Base-by-base conservation (phyloP, 1,139 yeast species). In the Candida pseudoviswanathii region DNA sequence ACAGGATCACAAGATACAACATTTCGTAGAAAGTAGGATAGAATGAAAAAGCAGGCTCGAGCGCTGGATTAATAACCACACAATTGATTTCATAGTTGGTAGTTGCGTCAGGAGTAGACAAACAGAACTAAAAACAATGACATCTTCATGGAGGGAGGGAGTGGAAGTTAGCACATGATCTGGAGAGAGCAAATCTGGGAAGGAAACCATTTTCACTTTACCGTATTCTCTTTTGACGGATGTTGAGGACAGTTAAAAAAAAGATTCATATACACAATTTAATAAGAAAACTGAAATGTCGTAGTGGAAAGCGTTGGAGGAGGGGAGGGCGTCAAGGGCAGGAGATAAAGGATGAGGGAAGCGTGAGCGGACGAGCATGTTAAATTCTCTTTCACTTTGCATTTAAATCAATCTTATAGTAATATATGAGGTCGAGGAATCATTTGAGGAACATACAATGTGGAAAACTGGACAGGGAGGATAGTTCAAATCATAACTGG, bases 381-480 rank as follows among this genome's bases (percentile, higher is more conserved):
- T 27, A 39, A 39, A 39, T 16, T 39, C 32, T 39, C 42, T 27
- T 39, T 39, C 42, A 38, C 41, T 38, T 38, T 26, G 30, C 41
- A 38, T 38, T 27, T 6, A 21, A 22, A 5, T 36, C 22, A 22
- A 36, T 24, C 24, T 22, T 36, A 36, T 24, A 10, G 8, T 16
- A 16, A 37, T 11, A 37, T 25, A 25, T 24, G 22, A 9, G 41
- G 32, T 39, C 16, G 21, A 21, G 42, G 42, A 39, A 39, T 39
- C 42, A 39, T 39, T 39, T 39, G 42, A 39, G 22, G 32, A 39
- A 38, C 25, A 26, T 6, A 29, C n/a, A 11, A 11, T 27, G 16
- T 29, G 21, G 22, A 33, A 6, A 33, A 11, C 37, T 33, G 22
- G 25, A 33, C 21, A 33, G 22, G 16, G 24, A 33, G 22, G 21